Evolutionary conservation across 441 rosid species (phyloP).

Genomic region (Jatropha podagrica): DNA sequence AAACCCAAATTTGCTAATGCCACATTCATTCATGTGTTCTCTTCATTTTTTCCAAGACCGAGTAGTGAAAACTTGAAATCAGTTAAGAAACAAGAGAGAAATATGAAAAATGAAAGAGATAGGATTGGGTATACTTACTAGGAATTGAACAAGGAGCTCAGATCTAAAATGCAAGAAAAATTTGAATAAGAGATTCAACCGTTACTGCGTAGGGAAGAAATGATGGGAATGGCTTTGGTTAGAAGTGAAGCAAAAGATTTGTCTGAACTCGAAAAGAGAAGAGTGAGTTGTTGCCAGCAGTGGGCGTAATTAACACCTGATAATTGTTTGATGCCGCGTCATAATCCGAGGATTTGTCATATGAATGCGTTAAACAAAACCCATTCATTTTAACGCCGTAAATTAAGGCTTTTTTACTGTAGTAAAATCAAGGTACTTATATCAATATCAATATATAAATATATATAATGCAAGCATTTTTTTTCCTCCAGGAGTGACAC

Average conservation of each 20-base stretch:
- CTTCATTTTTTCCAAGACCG: neutral
- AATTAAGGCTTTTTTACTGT: no score
- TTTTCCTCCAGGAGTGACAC: no score
- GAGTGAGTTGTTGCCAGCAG: neutral
- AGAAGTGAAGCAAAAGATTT: slow-evolving; percentile 9
- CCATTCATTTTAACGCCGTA: no score
- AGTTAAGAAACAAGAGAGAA: neutral
- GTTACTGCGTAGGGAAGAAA: neutral
- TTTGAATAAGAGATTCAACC: neutral
- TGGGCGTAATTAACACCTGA: no score
- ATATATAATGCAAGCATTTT: no score
- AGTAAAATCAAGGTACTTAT: no score
- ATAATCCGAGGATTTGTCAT: neutral
- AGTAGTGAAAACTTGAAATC: neutral
- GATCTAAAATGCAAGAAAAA: slow-evolving; percentile 10
- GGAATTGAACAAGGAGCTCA: slow-evolving; percentile 8
- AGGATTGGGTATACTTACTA: slow-evolving; percentile 13
- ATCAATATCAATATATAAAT: no score
- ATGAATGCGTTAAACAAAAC: neutral
- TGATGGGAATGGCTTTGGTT: neutral
- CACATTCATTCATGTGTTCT: neutral
- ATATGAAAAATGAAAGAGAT: neutral
- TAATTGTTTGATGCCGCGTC: neutral
- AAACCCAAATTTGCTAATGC: slow-evolving; percentile 14
- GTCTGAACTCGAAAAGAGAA: neutral